phyloP scores from a whole-genome alignment of 176 grass and related monocot genomes.

The Ampelocalamus luodianensis region DNA sequence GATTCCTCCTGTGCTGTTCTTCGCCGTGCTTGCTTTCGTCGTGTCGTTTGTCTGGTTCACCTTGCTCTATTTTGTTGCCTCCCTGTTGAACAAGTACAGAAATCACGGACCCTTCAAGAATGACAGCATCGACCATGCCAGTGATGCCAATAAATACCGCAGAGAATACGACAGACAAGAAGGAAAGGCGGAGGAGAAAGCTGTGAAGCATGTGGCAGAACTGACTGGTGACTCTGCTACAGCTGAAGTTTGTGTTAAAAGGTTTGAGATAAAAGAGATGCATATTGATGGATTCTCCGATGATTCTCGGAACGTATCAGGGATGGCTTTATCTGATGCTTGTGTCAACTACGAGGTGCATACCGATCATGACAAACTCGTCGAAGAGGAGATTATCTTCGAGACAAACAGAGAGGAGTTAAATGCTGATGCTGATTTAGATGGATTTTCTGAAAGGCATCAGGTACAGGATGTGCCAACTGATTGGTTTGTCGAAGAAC shows the following conservation, averaged over 20 bases:
- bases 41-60: conserved; percentile 49
- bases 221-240: not conserved
- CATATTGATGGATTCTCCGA: conserved; percentile 18
- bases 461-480: not conserved
- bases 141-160: not conserved
- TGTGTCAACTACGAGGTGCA: not conserved
- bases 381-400: not conserved
- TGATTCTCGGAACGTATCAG: not conserved
- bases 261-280: conserved; percentile 19
- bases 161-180: not conserved
- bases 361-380: not conserved
- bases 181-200: not conserved
- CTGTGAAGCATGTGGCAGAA: not conserved
- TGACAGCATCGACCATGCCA: too few species aligned
- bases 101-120: not conserved
- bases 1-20: conserved; percentile 34
- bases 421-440: not conserved
- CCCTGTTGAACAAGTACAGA: not conserved
- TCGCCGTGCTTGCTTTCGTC: conserved; percentile 31
- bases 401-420: not conserved
- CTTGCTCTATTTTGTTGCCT: conserved; percentile 34
- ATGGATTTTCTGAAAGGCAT: not conserved
- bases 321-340: not conserved
- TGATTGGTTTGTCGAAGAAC: conserved; percentile 17
- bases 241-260: not conserved